Evolutionary conservation across 441 rosid species (phyloP).

Genomic region (Lepidium campestre): DNA sequence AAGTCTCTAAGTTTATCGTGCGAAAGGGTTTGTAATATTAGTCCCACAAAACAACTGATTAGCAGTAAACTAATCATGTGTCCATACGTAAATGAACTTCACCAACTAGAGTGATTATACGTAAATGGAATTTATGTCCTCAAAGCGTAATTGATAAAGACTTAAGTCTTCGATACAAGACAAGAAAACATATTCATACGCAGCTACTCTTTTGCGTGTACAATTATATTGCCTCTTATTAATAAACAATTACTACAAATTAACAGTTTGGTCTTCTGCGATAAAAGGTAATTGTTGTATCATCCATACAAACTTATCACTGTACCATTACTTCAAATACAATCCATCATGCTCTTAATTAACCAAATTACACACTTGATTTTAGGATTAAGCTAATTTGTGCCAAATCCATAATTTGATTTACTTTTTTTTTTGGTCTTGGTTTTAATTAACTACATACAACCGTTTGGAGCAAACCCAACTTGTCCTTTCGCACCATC

Average conservation of each 20-base stretch:
- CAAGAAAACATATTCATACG: too few relatives aligned
- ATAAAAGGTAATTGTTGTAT: not conserved
- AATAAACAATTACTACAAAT: not conserved
- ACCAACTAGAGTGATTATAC: too few relatives aligned
- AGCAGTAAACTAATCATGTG: not conserved
- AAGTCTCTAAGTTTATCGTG: not conserved
- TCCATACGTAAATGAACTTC: not conserved
- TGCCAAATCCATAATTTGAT: slow-evolving; percentile 6
- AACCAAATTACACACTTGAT: slow-evolving; percentile 10
- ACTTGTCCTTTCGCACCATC: slow-evolving; percentile 52
- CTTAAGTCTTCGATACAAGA: too few relatives aligned
- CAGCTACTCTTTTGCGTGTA: not conserved
- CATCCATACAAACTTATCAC: slow-evolving; percentile 1
- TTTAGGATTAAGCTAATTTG: slow-evolving; percentile 7
- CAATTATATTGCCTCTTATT: not conserved
- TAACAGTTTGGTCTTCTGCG: not conserved
- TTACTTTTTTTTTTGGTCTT: not conserved
- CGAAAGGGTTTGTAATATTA: not conserved
- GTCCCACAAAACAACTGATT: not conserved
- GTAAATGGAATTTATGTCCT: too few relatives aligned
- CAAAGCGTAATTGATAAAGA: too few relatives aligned
- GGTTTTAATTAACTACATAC: slow-evolving; percentile 40
- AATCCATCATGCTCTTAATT: not conserved
- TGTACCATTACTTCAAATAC: slow-evolving; percentile 7
- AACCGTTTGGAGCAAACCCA: slow-evolving; percentile 69